Evolutionary conservation across 2,329 filamentous ascomycete genomes (phyloP).

Genomic region (Furcasterigmium furcatum): DNA sequence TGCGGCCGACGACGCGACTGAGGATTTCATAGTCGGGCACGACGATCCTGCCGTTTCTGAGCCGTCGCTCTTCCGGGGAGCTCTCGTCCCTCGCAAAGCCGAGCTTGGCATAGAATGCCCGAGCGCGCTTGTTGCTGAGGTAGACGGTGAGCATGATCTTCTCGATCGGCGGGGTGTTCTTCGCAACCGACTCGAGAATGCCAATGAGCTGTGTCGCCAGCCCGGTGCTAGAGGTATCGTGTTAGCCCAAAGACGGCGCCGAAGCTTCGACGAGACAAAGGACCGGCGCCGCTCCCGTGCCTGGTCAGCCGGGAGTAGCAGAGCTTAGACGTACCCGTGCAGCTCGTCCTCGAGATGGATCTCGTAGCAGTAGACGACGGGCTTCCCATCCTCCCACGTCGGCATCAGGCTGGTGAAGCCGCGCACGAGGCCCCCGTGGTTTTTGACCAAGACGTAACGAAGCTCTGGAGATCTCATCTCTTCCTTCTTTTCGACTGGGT

Average conservation of each 20-base stretch:
- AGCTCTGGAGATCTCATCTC: slow-evolving; percentile 70
- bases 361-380: slow-evolving; percentile 77
- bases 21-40: slow-evolving; percentile 59
- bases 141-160: slow-evolving; percentile 79
- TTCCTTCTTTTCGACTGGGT: slow-evolving; percentile 51
- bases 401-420: slow-evolving; percentile 69
- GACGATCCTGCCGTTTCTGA: slow-evolving; percentile 52
- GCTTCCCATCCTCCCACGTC: slow-evolving; percentile 61
- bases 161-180: slow-evolving; percentile 47
- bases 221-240: slow-evolving; percentile 47
- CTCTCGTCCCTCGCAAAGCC: slow-evolving; percentile 55
- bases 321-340: slow-evolving; percentile 49
- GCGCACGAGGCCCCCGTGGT: slow-evolving; percentile 25
- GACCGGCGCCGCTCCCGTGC: slow-evolving; percentile 1
- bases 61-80: slow-evolving; percentile 48
- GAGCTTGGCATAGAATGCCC: slow-evolving; percentile 57
- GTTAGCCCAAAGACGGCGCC: neutral
- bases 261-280: neutral
- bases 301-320: neutral
- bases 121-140: slow-evolving; percentile 52
- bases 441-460: slow-evolving; percentile 63
- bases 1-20: no score
- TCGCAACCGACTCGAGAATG: slow-evolving; percentile 49
- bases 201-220: slow-evolving; percentile 59
- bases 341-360: slow-evolving; percentile 61